These are phyloP conservation scores for Arachnomyces sp. DNA, from an alignment of 2,329 filamentous ascomycete species.

Conservation along the genomic window DNA sequence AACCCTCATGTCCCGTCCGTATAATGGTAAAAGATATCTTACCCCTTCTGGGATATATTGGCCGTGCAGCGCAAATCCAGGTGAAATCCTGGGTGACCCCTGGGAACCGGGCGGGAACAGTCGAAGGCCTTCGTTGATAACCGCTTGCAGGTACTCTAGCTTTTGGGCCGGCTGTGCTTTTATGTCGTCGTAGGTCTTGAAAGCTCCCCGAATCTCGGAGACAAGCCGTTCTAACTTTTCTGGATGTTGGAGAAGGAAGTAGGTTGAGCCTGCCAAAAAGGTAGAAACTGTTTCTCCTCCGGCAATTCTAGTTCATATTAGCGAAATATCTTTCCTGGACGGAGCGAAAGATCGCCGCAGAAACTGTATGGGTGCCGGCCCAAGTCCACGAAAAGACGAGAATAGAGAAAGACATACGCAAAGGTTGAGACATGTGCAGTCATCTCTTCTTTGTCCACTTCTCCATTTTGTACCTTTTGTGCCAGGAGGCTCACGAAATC, in stretches of 20 bases:
- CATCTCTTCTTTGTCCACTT: background rate
- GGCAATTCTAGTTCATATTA: constrained; percentile 24
- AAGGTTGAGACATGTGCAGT: constrained; percentile 2
- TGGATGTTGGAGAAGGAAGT: constrained; percentile 34
- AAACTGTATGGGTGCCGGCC: too few relatives aligned
- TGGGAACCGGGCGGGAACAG: constrained; percentile 40
- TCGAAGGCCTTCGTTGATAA: constrained; percentile 40
- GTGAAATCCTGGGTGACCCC: constrained; percentile 31
- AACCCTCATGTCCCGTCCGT: background rate
- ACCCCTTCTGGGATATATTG: constrained; percentile 26
- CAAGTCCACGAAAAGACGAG: too few relatives aligned
- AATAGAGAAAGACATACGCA: too few relatives aligned
- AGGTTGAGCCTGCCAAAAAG: constrained; percentile 34
- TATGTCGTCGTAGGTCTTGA: constrained; percentile 19
- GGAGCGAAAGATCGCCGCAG: too few relatives aligned
- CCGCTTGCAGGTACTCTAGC: constrained; percentile 36
- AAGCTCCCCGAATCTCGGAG: constrained; percentile 35
- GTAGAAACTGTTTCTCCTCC: constrained; percentile 48
- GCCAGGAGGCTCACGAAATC: background rate
- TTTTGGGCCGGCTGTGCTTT: constrained; percentile 6
- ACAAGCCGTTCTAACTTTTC: constrained; percentile 30
- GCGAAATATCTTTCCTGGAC: background rate
- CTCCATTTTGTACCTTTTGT: background rate
- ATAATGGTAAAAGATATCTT: constrained; percentile 5
- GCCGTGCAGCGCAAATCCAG: constrained; percentile 31